A percentile compares a stretch with the other conserved stretches of the same genome.
Evolutionary conservation across 2,329 filamentous ascomycete species (phyloP).

Genomic region (Claviceps monticola): DNA sequence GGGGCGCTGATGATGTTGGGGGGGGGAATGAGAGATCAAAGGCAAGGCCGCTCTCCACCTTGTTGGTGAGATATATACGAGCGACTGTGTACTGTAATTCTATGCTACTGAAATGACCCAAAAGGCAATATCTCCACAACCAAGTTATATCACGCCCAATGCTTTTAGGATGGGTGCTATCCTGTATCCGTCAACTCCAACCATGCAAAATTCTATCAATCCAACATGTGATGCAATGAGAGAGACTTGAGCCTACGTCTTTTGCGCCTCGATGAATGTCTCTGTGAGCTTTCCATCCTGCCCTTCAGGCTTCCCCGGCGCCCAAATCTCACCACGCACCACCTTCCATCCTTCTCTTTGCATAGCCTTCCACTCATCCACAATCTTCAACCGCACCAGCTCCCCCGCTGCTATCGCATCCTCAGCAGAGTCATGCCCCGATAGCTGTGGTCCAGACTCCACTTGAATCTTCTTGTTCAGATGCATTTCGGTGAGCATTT

Average conservation of each 20-base stretch:
- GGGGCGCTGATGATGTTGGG: constrained; percentile 7
- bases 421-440: constrained; percentile 83
- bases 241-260: neutral
- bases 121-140: neutral
- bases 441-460: constrained; percentile 32
- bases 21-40: neutral
- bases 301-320: constrained; percentile 18
- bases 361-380: constrained; percentile 55
- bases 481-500: constrained; percentile 53
- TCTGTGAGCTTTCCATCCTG: constrained; percentile 18
- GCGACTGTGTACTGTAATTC: constrained; percentile 21
- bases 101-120: constrained; percentile 14
- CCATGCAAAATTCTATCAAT: neutral
- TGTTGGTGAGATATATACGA: constrained; percentile 10
- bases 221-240: neutral
- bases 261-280: constrained; percentile 21
- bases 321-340: constrained; percentile 31
- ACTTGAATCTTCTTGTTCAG: constrained; percentile 70
- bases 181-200: neutral
- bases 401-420: constrained; percentile 85
- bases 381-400: constrained; percentile 58
- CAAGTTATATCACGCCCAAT: neutral
- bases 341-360: constrained; percentile 54
- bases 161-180: neutral
- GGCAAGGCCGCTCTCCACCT: constrained; percentile 3